Evolutionary conservation across 192 early-diverging fungal genomes (phyloP).

Genomic region (Powellomyces hirtus): DNA sequence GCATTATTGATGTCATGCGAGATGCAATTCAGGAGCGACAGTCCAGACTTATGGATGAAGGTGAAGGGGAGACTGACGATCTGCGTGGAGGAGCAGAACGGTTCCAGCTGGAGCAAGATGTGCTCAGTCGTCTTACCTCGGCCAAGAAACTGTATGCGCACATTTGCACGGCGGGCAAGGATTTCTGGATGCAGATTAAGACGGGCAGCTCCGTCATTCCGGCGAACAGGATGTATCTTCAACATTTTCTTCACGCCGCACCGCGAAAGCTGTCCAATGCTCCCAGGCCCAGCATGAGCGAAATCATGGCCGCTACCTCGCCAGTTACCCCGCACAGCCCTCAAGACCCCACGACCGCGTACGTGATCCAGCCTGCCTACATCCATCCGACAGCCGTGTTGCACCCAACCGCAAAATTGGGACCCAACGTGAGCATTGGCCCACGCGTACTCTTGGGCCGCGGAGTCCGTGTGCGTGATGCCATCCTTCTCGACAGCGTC

Average conservation of each 20-base stretch:
- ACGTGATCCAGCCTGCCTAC: slow-evolving; percentile 87
- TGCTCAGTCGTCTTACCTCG: slow-evolving; percentile 80
- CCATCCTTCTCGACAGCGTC: slow-evolving; percentile 90
- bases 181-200: slow-evolving; percentile 98
- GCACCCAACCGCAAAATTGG: slow-evolving; percentile 91
- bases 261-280: slow-evolving; percentile 67
- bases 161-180: slow-evolving; percentile 55
- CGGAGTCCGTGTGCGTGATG: slow-evolving; percentile 90
- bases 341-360: slow-evolving; percentile 18
- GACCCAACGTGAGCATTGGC: slow-evolving; percentile 95
- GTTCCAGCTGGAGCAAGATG: slow-evolving; percentile 90
- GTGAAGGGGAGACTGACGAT: slow-evolving; percentile 24
- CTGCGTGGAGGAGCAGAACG: slow-evolving; percentile 38
- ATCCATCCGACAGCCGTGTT: slow-evolving; percentile 93
- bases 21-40: slow-evolving; percentile 72
- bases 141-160: slow-evolving; percentile 84
- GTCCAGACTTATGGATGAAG: slow-evolving; percentile 55
- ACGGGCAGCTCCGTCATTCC: slow-evolving; percentile 88
- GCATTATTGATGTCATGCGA: slow-evolving; percentile 84
- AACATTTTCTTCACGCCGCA: slow-evolving; percentile 64
- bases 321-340: not conserved
- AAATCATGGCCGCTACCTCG: not conserved
- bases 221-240: slow-evolving; percentile 90
- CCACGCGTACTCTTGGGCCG: slow-evolving; percentile 83
- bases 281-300: slow-evolving; percentile 9